Conservation (phyloP, 768 basidiomycete genomes). For the Filobasidium wieringae region DNA sequence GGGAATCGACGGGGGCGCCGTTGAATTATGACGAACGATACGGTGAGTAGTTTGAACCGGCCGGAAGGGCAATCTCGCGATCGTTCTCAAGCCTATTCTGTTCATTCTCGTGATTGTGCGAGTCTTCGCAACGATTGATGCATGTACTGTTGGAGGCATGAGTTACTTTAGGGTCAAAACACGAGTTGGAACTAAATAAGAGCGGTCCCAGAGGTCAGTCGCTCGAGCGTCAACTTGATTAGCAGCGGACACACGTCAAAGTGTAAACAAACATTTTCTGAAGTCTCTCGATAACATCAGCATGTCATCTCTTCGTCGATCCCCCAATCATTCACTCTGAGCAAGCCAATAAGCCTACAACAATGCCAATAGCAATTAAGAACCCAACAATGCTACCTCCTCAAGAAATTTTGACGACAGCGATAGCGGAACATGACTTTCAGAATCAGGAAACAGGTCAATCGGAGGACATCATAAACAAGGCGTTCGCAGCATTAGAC, state of each 20-base stretch:
- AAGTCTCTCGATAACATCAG: no score
- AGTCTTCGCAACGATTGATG: not conserved
- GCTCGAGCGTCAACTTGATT: no score
- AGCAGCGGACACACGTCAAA: no score
- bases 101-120: not conserved
- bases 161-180: no score
- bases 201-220: no score
- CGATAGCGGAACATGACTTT: constrained; percentile 7
- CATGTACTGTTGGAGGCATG: no score
- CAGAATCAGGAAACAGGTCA: not conserved
- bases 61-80: not conserved
- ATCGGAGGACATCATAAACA: not conserved
- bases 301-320: no score
- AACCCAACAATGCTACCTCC: constrained; percentile 7
- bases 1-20: not conserved
- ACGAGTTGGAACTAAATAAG: no score
- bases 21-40: not conserved
- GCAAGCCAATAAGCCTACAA: no score
- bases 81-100: not conserved
- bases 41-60: not conserved
- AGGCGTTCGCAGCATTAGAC: not conserved
- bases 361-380: constrained; percentile 1
- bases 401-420: constrained; percentile 7
- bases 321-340: no score
- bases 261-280: no score